These are phyloP conservation scores for Glycine tomentella DNA, from an alignment of 306 rosid genomes.

Conservation along the genomic window DNA sequence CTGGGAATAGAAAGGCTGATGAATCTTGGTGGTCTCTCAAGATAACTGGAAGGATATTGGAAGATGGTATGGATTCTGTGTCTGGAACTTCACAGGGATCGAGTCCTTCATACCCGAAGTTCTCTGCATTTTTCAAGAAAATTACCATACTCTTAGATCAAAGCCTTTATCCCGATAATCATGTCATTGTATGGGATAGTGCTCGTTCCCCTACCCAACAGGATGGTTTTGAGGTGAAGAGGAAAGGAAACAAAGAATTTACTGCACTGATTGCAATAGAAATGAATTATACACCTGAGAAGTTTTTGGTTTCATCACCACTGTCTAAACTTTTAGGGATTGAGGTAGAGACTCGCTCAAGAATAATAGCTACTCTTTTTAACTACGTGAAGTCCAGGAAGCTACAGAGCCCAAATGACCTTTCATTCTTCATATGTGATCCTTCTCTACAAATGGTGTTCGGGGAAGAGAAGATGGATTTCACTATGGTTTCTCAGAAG, in stretches of 20 bases:
- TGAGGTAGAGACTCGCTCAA: conserved; percentile 75
- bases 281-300: conserved; percentile 73
- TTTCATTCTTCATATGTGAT: conserved; percentile 73
- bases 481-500: conserved; percentile 61
- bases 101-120: conserved; percentile 54
- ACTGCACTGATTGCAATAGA: conserved; percentile 70
- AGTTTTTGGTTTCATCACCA: conserved; percentile 69
- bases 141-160: conserved; percentile 81
- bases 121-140: conserved; percentile 86
- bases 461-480: conserved; percentile 81
- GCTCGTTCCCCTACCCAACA: conserved; percentile 68
- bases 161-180: conserved; percentile 76
- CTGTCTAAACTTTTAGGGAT: conserved; percentile 72
- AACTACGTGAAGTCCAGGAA: conserved; percentile 73
- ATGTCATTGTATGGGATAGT: conserved; percentile 81
- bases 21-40: conserved; percentile 92
- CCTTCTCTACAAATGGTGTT: conserved; percentile 79
- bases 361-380: conserved; percentile 85
- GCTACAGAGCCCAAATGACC: conserved; percentile 69
- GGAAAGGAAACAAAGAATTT: conserved; percentile 90
- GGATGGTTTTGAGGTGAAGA: conserved; percentile 95
- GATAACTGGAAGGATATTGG: conserved; percentile 87
- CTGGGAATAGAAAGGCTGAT: conserved; percentile 54
- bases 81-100: conserved; percentile 57
- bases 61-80: conserved; percentile 69